These are phyloP conservation scores for Penstemon newberryi DNA, from an alignment of 257 asterid species.

Conservation along the genomic window DNA sequence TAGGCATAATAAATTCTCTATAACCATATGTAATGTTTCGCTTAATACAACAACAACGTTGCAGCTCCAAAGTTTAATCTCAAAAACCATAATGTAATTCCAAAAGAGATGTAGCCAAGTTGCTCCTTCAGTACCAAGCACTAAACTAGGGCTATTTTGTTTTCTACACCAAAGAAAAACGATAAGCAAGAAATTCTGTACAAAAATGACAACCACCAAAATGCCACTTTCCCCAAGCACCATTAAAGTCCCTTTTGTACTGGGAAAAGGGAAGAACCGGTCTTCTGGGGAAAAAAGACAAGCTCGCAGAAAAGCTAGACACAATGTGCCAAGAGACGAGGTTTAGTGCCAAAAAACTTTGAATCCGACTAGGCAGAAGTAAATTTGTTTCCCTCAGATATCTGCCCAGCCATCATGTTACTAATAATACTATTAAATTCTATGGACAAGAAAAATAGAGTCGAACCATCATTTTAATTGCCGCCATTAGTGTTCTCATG, in stretches of 20 bases:
- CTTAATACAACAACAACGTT: not conserved
- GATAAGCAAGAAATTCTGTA: slow-evolving; percentile 32
- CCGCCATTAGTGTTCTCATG: slow-evolving; percentile 36
- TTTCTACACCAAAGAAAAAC: slow-evolving; percentile 25
- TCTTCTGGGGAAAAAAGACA: slow-evolving; percentile 26
- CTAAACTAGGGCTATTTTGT: slow-evolving; percentile 41
- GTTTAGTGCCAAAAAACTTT: slow-evolving; percentile 19
- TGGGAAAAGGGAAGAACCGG: slow-evolving; percentile 15
- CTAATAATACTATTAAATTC: too few relatives aligned
- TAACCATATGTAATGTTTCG: too few relatives aligned
- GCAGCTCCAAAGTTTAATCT: slow-evolving; percentile 35
- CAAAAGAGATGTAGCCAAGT: slow-evolving; percentile 27
- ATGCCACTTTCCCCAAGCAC: slow-evolving; percentile 25
- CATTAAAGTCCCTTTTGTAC: too few relatives aligned
- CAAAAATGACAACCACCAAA: slow-evolving; percentile 39
- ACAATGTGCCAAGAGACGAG: too few relatives aligned
- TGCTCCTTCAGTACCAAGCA: slow-evolving; percentile 42
- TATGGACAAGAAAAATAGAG: slow-evolving; percentile 5
- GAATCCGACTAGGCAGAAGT: slow-evolving; percentile 34
- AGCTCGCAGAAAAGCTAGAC: too few relatives aligned
- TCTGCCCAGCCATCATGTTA: slow-evolving; percentile 40
- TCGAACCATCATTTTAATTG: slow-evolving; percentile 28
- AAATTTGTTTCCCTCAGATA: slow-evolving; percentile 31
- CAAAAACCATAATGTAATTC: slow-evolving; percentile 29
- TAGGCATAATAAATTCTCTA: too few relatives aligned